Percentiles rank a stretch among this genome's conserved stretches.
These are phyloP conservation scores for Tylopilus sp. DNA, from an alignment of 1,284 basidiomycete species.

Conservation along the genomic window DNA sequence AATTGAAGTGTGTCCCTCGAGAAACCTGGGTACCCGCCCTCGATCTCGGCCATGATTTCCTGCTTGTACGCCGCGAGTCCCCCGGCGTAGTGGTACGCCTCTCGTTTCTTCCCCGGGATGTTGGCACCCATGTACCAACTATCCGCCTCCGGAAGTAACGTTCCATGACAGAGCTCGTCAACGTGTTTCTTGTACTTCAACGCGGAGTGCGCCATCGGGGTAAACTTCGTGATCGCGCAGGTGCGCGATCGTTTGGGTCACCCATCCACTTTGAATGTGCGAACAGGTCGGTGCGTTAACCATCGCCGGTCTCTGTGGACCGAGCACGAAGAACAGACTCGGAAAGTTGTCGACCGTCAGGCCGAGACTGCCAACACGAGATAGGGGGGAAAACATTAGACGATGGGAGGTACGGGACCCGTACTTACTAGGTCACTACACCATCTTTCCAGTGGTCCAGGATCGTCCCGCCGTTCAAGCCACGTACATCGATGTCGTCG, in stretches of 20 bases:
- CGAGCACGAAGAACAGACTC: conserved; percentile 13
- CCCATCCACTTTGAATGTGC: conserved; percentile 12
- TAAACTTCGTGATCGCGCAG: conserved; percentile 17
- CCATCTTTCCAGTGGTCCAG: conserved; percentile 18
- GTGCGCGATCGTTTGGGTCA: conserved; percentile 10
- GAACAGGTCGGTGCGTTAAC: conserved; percentile 12
- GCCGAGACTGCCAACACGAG: conserved; percentile 4
- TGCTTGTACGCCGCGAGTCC: conserved; percentile 2
- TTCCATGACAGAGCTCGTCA: neutral
- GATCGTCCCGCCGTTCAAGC: neutral
- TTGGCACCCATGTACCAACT: conserved; percentile 15
- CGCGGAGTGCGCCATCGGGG: neutral
- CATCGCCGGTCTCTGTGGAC: conserved; percentile 15
- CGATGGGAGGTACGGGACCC: no score
- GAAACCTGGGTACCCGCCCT: conserved; percentile 14
- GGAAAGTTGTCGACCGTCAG: conserved; percentile 16
- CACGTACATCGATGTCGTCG: conserved; percentile 11
- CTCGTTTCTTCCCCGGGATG: conserved; percentile 14
- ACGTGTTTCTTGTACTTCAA: no score
- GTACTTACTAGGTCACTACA: conserved; percentile 16
- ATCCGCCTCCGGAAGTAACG: neutral
- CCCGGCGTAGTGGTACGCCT: conserved; percentile 10
- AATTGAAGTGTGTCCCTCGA: neutral
- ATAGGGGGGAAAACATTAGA: neutral
- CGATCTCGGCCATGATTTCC: conserved; percentile 10